A percentile compares a stretch with the other conserved stretches of the same genome.
Conservation (phyloP, 1,284 basidiomycete genomes). For the Amylostereum areolatum region DNA sequence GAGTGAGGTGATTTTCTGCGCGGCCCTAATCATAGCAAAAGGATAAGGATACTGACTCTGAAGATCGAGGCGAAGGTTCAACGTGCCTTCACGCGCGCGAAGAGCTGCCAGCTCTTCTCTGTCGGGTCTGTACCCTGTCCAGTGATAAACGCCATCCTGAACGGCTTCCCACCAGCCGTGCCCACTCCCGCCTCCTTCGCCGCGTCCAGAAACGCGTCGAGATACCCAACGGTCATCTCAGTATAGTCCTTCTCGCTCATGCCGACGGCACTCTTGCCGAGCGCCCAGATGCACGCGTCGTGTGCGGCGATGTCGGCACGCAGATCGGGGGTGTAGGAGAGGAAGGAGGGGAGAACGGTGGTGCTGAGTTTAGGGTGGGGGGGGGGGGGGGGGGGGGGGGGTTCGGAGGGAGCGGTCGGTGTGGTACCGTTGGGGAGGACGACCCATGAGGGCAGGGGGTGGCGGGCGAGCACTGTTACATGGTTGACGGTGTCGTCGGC, state of each 20-base stretch:
- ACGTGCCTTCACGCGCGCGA: slow-evolving; percentile 28
- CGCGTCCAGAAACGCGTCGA: slow-evolving; percentile 25
- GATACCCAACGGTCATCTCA: slow-evolving; percentile 29
- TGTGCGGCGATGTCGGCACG: slow-evolving; percentile 11
- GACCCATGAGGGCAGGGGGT: slow-evolving; percentile 28
- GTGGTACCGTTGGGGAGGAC: slow-evolving; percentile 22
- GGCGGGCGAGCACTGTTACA: slow-evolving; percentile 30
- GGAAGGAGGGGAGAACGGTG: too few relatives aligned
- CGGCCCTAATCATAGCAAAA: slow-evolving; percentile 18
- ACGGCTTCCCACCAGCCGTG: slow-evolving; percentile 17
- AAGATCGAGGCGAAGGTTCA: not conserved
- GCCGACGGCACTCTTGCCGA: slow-evolving; percentile 26
- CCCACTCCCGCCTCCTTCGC: slow-evolving; percentile 25
- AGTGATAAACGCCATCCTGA: slow-evolving; percentile 30
- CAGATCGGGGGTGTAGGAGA: too few relatives aligned
- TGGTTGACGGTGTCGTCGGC: slow-evolving; percentile 23
- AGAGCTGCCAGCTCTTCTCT: slow-evolving; percentile 23
- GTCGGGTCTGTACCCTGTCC: slow-evolving; percentile 26
- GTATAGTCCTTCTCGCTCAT: slow-evolving; percentile 32
- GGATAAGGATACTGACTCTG: not conserved
- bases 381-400: too few relatives aligned
- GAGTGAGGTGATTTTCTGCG: slow-evolving; percentile 23
- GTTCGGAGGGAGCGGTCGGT: slow-evolving; percentile 15
- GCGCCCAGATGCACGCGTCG: slow-evolving; percentile 36
- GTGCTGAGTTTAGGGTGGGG: too few relatives aligned